Conservation (phyloP, 768 basidiomycete species). For the Mycena kentingensis region DNA sequence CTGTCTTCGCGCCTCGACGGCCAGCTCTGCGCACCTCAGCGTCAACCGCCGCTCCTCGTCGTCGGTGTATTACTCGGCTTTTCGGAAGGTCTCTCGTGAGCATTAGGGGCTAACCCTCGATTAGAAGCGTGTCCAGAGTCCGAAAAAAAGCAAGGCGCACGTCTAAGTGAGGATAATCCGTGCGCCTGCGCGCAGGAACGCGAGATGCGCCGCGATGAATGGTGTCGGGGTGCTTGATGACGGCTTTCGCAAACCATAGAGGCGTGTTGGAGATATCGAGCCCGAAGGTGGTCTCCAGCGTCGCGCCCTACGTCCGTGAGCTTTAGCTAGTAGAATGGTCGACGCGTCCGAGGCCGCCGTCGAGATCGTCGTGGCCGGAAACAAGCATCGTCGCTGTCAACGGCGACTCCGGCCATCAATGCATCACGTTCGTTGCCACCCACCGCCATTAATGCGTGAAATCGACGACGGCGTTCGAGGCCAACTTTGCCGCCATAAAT, state of each 20-base stretch:
- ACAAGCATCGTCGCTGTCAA: too few species aligned
- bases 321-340: too few species aligned
- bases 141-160: slow-evolving; percentile 37
- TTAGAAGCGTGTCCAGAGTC: neutral
- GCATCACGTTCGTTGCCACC: too few species aligned
- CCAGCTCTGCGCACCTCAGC: slow-evolving; percentile 54
- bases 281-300: slow-evolving; percentile 53
- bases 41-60: slow-evolving; percentile 49
- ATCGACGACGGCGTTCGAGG: too few species aligned
- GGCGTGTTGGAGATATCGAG: slow-evolving; percentile 52
- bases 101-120: slow-evolving; percentile 61
- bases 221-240: slow-evolving; percentile 52
- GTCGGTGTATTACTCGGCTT: slow-evolving; percentile 49
- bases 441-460: too few species aligned
- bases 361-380: too few species aligned
- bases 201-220: slow-evolving; percentile 61
- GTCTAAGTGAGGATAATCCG: slow-evolving; percentile 68
- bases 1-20: slow-evolving; percentile 44
- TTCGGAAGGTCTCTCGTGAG: slow-evolving; percentile 53
- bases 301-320: too few species aligned
- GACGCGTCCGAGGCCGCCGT: too few species aligned
- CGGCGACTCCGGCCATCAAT: too few species aligned
- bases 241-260: slow-evolving; percentile 72
- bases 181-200: slow-evolving; percentile 67
- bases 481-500: too few species aligned